A percentile compares a stretch with the other conserved stretches of the same genome.
These are phyloP conservation scores for Pythium vanterpoolii DNA, from an alignment of 352 stramenopile species.

Conservation along the genomic window DNA sequence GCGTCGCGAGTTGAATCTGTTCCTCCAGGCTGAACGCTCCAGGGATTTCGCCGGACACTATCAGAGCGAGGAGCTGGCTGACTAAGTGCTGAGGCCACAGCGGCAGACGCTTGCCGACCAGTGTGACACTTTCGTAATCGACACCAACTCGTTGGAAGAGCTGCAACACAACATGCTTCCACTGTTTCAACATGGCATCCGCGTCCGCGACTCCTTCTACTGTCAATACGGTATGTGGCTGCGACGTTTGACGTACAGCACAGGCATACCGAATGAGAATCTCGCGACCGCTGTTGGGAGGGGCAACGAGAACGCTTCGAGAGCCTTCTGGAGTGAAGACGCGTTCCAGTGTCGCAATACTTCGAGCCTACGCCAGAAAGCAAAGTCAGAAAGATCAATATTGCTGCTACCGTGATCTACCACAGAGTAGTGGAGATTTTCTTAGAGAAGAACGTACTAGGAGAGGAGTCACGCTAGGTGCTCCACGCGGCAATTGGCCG, in stretches of 20 bases:
- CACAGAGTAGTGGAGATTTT: no score
- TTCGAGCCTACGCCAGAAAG: slow-evolving; percentile 26
- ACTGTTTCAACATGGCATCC: slow-evolving; percentile 25
- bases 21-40: slow-evolving; percentile 57
- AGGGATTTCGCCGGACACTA: slow-evolving; percentile 58
- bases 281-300: slow-evolving; percentile 29
- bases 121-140: slow-evolving; percentile 47
- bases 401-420: not conserved
- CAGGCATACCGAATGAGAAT: slow-evolving; percentile 41
- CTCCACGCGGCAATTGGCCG: slow-evolving; percentile 6
- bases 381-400: not conserved
- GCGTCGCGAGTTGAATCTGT: slow-evolving; percentile 55
- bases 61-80: slow-evolving; percentile 45
- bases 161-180: slow-evolving; percentile 39
- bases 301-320: slow-evolving; percentile 35
- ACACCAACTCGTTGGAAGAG: slow-evolving; percentile 57
- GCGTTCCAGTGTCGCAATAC: slow-evolving; percentile 39
- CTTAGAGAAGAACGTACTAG: slow-evolving; percentile 37
- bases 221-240: slow-evolving; percentile 24
- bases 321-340: slow-evolving; percentile 34
- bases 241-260: slow-evolving; percentile 10
- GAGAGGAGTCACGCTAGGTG: slow-evolving; percentile 25
- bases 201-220: slow-evolving; percentile 30
- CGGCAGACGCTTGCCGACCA: slow-evolving; percentile 51
- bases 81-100: slow-evolving; percentile 32